These are phyloP conservation scores for Aspergillus bridgeri DNA, from an alignment of 495 filamentous ascomycete species.

Conservation along the genomic window DNA sequence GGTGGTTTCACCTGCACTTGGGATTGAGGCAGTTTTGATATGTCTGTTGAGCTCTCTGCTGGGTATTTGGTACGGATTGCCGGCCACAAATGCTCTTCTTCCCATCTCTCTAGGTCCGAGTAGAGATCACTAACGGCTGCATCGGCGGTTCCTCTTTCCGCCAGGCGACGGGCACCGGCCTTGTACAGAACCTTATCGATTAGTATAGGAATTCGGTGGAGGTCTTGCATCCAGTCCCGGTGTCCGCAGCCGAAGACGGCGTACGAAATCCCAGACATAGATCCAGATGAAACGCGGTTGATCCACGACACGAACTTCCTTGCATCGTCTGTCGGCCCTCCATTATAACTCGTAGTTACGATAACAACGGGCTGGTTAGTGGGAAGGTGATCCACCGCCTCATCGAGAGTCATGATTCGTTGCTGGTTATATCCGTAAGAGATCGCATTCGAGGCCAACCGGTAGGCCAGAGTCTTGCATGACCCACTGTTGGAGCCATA, in stretches of 20 bases:
- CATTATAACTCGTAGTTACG: conserved; percentile 12
- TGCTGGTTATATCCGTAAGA: conserved; percentile 1
- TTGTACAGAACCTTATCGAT: conserved; percentile 51
- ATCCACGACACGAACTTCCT: conserved; percentile 10
- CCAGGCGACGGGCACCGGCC: conserved; percentile 52
- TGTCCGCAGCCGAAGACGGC: conserved; percentile 13
- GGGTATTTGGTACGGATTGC: conserved; percentile 33
- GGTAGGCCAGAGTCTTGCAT: conserved; percentile 7
- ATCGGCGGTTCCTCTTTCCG: conserved; percentile 55
- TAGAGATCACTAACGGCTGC: conserved; percentile 63
- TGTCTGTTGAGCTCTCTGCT: conserved; percentile 23
- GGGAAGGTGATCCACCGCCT: neutral
- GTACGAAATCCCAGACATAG: neutral
- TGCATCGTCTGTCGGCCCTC: conserved; percentile 12
- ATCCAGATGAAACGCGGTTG: too few relatives aligned
- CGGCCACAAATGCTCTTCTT: conserved; percentile 62
- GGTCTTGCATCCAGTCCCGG: conserved; percentile 64
- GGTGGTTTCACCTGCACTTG: conserved; percentile 51
- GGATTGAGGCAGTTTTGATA: conserved; percentile 34
- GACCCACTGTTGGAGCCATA: conserved; percentile 13
- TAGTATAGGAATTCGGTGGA: conserved; percentile 66
- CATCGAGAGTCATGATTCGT: conserved; percentile 6
- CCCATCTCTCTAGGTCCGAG: conserved; percentile 68
- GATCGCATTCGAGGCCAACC: conserved; percentile 7
- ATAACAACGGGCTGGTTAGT: conserved; percentile 7